Conservation (phyloP, 768 basidiomycete genomes). For the Xerocomus spinulosus region DNA sequence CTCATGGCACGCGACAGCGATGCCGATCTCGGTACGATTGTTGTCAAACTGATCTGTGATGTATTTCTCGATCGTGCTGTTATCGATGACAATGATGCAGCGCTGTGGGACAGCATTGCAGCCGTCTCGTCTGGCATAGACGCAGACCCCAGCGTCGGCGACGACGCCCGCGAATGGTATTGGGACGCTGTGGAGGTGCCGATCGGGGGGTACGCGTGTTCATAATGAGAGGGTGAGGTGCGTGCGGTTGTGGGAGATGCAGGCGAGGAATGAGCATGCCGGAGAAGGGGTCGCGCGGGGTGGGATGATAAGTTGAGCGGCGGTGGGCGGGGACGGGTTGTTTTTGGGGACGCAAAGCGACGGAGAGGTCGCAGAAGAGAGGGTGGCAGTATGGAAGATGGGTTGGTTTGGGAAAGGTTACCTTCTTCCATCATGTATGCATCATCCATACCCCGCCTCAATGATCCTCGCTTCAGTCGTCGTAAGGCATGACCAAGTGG, state of each 20-base stretch:
- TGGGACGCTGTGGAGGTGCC: constrained; percentile 33
- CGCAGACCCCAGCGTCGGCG: constrained; percentile 19
- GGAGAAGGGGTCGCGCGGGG: constrained; percentile 11
- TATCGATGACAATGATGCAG: constrained; percentile 40
- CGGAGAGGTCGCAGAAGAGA: constrained; percentile 29
- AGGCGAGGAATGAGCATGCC: constrained; percentile 21
- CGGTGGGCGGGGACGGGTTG: constrained; percentile 20
- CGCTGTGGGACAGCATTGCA: constrained; percentile 25
- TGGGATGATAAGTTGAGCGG: constrained; percentile 15
- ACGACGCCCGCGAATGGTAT: constrained; percentile 31
- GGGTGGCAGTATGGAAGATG: constrained; percentile 18
- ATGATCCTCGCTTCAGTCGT: constrained; percentile 39
- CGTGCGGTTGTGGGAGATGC: constrained; percentile 10
- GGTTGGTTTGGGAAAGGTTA: constrained; percentile 3
- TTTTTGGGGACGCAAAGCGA: constrained; percentile 19
- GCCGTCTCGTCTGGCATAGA: constrained; percentile 13
- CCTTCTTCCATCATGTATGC: constrained; percentile 49
- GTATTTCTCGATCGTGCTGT: constrained; percentile 58
- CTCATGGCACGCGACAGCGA: constrained; percentile 36
- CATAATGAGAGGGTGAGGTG: constrained; percentile 10
- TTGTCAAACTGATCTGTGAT: constrained; percentile 59
- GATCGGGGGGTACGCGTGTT: constrained; percentile 20
- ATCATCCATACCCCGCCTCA: constrained; percentile 30
- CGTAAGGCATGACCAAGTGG: constrained; percentile 43
- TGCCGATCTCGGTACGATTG: constrained; percentile 44